Base-by-base conservation (phyloP, 495 filamentous ascomycete genomes). In the Oidiodendron maius region DNA sequence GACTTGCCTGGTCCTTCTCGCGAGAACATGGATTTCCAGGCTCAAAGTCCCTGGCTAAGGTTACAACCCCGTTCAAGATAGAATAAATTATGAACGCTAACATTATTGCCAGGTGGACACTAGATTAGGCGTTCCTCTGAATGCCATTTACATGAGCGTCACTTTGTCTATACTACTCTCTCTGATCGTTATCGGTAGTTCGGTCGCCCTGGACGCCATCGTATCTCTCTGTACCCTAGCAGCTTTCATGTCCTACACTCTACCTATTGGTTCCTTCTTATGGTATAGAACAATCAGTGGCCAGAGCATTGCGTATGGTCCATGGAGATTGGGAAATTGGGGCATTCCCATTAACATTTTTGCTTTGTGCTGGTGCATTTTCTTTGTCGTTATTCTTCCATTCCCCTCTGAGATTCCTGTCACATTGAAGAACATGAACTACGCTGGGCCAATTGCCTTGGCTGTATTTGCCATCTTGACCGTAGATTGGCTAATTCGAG, bases 1-100 rank as follows among this genome's bases (percentile, higher is more conserved):
- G 74, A 9, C 51, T 76, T 11, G 67, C 68, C 12, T 78, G 74
- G 74, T 70, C 72, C 0, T 77, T 79, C 39, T 64, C 74, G 10
- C 71, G 74, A 16, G 75, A 77, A 45, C 64, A 67, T 37, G 74
- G 75, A 4, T 55, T 76, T 0, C 72, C 74, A 0, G 71, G 70
- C 48, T 66, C 67, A 1, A 38, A 53, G 64, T 26, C 56, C 45
- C 59, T 68, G 40, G 50, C 51, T 11, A 6, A n/a, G n/a, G n/a
- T n/a, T n/a, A n/a, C n/a, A n/a, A n/a, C n/a, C n/a, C n/a, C n/a
- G n/a, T n/a, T n/a, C n/a, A n/a, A n/a, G n/a, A n/a, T n/a, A n/a
- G n/a, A n/a, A n/a, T n/a, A n/a, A n/a, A n/a, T n/a, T n/a, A n/a
- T n/a, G n/a, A n/a, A n/a, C n/a, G n/a, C n/a, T n/a, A n/a, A n/a